Conservation (phyloP, 768 basidiomycete species). For the Macrolepiota dolichaula region DNA sequence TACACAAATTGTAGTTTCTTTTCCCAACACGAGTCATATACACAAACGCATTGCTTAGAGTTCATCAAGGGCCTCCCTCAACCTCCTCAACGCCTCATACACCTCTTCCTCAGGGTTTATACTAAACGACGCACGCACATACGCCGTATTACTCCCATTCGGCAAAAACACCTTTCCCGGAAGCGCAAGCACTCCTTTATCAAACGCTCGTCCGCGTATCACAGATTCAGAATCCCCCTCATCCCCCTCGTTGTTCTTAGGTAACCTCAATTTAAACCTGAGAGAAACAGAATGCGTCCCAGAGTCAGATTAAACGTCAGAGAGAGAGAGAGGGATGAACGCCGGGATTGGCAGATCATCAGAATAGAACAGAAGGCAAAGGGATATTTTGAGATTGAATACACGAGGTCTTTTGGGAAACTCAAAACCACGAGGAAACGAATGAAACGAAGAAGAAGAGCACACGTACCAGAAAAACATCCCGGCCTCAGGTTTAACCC, state of each 20-base stretch:
- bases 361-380: not conserved
- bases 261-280: constrained; percentile 70
- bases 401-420: not conserved
- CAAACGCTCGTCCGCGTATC: constrained; percentile 72
- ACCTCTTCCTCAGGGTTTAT: constrained; percentile 62
- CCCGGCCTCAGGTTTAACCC: constrained; percentile 69
- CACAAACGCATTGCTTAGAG: too few species aligned
- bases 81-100: constrained; percentile 66
- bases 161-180: constrained; percentile 85
- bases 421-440: not conserved
- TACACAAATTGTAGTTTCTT: too few species aligned
- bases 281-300: too few species aligned
- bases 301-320: not conserved
- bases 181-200: constrained; percentile 83
- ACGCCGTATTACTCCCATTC: constrained; percentile 61
- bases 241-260: constrained; percentile 15
- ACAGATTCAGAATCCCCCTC: constrained; percentile 69
- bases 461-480: constrained; percentile 86
- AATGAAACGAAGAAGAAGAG: not conserved
- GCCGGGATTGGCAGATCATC: not conserved
- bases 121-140: constrained; percentile 84
- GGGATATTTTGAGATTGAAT: too few species aligned
- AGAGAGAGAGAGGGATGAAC: not conserved
- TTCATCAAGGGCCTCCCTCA: constrained; percentile 38
- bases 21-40: not conserved